Percentiles rank a stretch among this genome's conserved stretches.
Evolutionary conservation across 2,329 filamentous ascomycete genomes (phyloP).

Genomic region (Chrysoporthe deuterocubensis): DNA sequence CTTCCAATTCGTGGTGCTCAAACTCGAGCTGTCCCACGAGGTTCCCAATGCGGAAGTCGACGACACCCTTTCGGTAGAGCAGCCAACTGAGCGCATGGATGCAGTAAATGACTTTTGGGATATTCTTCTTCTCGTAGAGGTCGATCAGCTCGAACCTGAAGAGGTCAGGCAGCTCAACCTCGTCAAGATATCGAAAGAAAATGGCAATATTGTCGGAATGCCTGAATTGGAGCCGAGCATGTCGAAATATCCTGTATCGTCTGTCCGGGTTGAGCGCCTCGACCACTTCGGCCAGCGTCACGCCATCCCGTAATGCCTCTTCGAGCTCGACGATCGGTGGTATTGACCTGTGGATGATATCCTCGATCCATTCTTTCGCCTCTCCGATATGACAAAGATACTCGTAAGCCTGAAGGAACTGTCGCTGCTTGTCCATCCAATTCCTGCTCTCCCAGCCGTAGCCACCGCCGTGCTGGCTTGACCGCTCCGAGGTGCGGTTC

Average conservation of each 20-base stretch:
- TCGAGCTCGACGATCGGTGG: conserved; percentile 93
- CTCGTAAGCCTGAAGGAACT: conserved; percentile 96
- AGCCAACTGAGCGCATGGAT: conserved; percentile 97
- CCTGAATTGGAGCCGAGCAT: conserved; percentile 84
- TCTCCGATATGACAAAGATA: conserved; percentile 99
- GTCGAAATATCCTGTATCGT: conserved; percentile 79
- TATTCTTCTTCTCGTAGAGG: conserved; percentile 99
- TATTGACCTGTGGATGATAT: conserved; percentile 81
- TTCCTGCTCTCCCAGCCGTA: conserved; percentile 82
- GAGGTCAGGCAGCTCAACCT: conserved; percentile 89
- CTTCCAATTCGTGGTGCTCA: conserved; percentile 95
- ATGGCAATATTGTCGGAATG: conserved; percentile 98
- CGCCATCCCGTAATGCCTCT: conserved; percentile 87
- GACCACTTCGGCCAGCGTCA: conserved; percentile 92
- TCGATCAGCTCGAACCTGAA: conserved; percentile 98
- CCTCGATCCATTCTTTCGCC: conserved; percentile 98
- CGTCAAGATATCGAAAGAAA: conserved; percentile 92
- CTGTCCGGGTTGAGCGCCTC: conserved; percentile 82
- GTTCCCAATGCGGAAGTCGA: conserved; percentile 95
- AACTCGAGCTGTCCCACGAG: conserved; percentile 96
- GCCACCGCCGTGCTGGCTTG: conserved; percentile 50
- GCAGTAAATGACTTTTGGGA: conserved; percentile 98
- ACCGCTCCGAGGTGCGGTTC: conserved; percentile 57
- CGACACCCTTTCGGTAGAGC: conserved; percentile 91
- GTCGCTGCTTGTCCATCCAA: conserved; percentile 99